Conservation (phyloP, 2,329 filamentous ascomycete genomes). For the Sporothrix curviconia region DNA sequence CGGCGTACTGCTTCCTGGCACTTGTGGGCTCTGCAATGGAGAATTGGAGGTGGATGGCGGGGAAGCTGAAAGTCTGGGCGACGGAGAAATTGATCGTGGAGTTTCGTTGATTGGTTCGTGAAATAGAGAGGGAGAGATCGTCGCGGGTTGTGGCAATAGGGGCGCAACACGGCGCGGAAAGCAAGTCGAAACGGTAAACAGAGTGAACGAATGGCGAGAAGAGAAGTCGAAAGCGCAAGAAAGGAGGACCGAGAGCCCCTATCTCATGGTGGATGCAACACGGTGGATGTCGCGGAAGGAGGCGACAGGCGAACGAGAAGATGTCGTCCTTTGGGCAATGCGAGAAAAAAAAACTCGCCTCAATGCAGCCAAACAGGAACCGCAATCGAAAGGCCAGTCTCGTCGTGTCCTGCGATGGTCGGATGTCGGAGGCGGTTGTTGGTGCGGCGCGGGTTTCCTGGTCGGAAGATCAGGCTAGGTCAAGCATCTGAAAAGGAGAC, state of each 20-base stretch:
- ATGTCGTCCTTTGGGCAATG: not conserved
- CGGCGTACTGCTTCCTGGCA: constrained; percentile 40
- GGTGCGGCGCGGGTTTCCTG: not conserved
- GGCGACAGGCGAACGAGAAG: not conserved
- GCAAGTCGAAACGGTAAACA: not conserved
- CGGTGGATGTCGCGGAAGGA: not conserved
- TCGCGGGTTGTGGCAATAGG: not conserved
- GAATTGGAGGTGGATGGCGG: no score
- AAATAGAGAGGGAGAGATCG: not conserved
- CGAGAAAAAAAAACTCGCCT: not conserved
- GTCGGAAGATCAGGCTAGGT: not conserved
- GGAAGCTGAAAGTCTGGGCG: no score
- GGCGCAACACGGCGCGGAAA: not conserved
- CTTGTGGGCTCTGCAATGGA: no score
- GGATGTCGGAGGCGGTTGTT: not conserved
- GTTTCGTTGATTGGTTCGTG: not conserved
- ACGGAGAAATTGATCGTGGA: not conserved
- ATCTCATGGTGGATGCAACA: constrained; percentile 9
- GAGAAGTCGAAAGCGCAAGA: not conserved
- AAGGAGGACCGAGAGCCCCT: not conserved
- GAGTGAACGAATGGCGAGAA: constrained; percentile 1
- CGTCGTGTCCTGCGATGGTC: constrained; percentile 1
- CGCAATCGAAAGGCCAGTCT: not conserved
- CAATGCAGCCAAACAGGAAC: not conserved
- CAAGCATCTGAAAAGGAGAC: constrained; percentile 7